phyloP scores from a whole-genome alignment of 352 stramenopile species.

The Phytophthora boehmeriae region DNA sequence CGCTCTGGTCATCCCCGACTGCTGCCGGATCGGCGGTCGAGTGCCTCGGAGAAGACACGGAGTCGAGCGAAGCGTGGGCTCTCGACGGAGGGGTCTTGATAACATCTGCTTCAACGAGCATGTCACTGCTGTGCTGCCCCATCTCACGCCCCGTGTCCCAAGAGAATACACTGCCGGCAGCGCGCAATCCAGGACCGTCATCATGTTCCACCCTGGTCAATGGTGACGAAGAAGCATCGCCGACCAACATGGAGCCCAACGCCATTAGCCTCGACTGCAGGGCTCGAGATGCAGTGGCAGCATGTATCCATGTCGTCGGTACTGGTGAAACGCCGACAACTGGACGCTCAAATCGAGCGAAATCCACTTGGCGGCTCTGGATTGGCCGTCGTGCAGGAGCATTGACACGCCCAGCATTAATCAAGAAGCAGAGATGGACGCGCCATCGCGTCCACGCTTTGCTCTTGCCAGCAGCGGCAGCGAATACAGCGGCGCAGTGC shows the following conservation, averaged over 20 bases:
- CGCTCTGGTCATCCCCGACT: constrained; percentile 19
- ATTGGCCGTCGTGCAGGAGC: constrained; percentile 23
- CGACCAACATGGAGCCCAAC: too few relatives aligned
- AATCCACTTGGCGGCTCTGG: constrained; percentile 26
- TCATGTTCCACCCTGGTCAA: too few relatives aligned
- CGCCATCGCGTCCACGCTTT: not conserved
- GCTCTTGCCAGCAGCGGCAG: too few relatives aligned
- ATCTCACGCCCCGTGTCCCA: not conserved
- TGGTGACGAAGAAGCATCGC: too few relatives aligned
- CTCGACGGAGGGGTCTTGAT: not conserved
- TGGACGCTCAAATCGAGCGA: constrained; percentile 14
- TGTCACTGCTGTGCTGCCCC: too few relatives aligned
- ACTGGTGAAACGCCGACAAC: not conserved
- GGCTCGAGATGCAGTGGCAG: not conserved
- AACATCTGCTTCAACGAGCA: not conserved
- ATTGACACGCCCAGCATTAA: constrained; percentile 14
- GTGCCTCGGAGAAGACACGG: constrained; percentile 30
- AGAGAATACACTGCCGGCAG: too few relatives aligned
- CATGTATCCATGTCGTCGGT: too few relatives aligned
- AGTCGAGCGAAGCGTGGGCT: constrained; percentile 23
- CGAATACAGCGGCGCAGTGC: too few relatives aligned
- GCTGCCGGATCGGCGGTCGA: constrained; percentile 23
- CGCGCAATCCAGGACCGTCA: too few relatives aligned
- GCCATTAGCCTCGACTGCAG: too few relatives aligned
- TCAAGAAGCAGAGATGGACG: constrained; percentile 2